Evolutionary conservation across 192 early-diverging fungal species (phyloP).

Genomic region (Linderina pennispora): DNA sequence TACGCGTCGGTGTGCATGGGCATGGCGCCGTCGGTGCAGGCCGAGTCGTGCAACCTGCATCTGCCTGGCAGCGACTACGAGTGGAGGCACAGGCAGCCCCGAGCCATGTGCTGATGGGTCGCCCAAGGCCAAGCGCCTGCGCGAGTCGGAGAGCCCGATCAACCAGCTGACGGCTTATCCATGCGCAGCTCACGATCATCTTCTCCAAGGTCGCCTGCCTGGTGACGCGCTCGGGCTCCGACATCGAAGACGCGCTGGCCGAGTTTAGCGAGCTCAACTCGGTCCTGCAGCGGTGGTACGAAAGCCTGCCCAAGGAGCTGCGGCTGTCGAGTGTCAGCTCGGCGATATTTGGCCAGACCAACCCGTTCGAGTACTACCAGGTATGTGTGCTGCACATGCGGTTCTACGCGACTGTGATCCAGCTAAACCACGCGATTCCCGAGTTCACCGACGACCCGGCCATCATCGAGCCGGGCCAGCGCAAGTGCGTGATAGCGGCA

Average conservation of each 20-base stretch:
- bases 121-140: conserved; percentile 16
- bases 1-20: conserved; percentile 45
- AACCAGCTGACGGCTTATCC: conserved; percentile 40
- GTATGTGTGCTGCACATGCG: conserved; percentile 40
- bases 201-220: conserved; percentile 49
- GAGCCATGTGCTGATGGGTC: conserved; percentile 2
- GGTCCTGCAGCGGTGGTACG: conserved; percentile 44
- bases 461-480: conserved; percentile 38
- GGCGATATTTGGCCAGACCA: conserved; percentile 23
- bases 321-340: conserved; percentile 34
- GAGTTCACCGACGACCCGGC: conserved; percentile 43
- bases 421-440: conserved; percentile 45
- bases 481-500: conserved; percentile 45
- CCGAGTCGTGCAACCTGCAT: conserved; percentile 42
- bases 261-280: conserved; percentile 46
- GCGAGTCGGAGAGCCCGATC: conserved; percentile 17
- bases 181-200: conserved; percentile 44
- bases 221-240: conserved; percentile 31
- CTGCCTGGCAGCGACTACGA: conserved; percentile 35
- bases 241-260: conserved; percentile 25
- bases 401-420: conserved; percentile 40
- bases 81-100: conserved; percentile 25
- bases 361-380: conserved; percentile 35
- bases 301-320: conserved; percentile 45
- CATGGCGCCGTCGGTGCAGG: conserved; percentile 44